Base-by-base conservation (phyloP, 1,284 basidiomycete species). In the Ustilago trichophora region DNA sequence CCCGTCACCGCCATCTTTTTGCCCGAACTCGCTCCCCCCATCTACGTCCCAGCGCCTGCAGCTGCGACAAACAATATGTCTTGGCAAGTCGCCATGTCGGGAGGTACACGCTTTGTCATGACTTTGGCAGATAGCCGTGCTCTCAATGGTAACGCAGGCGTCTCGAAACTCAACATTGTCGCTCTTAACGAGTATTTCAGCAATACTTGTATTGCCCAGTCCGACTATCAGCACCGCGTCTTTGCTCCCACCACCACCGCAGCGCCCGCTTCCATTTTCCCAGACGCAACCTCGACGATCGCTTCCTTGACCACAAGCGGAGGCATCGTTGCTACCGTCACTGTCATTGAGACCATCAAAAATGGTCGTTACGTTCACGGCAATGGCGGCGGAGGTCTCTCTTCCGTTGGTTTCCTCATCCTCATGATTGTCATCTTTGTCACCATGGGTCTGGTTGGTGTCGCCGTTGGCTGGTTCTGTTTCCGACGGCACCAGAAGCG, bases 91-190 rank as follows among this genome's bases (percentile, higher is more conserved):
- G 60, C 58, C 36, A 55, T 73, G 36, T 5, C 31, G 10, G 64
- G 72, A 13, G 58, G 68, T 15, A 66, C 60, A 10, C 52, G 54
- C 27, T 73, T 72, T 40, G 33, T 73, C 38, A 49, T 66, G 43
- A 63, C 56, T 18, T 29, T 75, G 44, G 62, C 43, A 31, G 73
- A 75, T 29, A 55, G 46, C 22, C 51, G 63, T 7, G 38, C 50
- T 11, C 1, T 15, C 15, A 35, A n/a, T 12, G 27, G 44, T 35
- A 62, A 31, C 8, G 73, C 58, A 6, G 73, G 73, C 6, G 67
- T 71, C 12, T 66, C 59, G 8, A 65, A 58, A 27, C 45, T 64
- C 43, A 71, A 70, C 42, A 58, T 60, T 11, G 65, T 69, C 13
- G 69, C 56, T 1, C 35, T 57, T 10, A 59, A 66, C 47, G 63